Conservation (phyloP, 75 land plant species). For the Picea glauca region DNA sequence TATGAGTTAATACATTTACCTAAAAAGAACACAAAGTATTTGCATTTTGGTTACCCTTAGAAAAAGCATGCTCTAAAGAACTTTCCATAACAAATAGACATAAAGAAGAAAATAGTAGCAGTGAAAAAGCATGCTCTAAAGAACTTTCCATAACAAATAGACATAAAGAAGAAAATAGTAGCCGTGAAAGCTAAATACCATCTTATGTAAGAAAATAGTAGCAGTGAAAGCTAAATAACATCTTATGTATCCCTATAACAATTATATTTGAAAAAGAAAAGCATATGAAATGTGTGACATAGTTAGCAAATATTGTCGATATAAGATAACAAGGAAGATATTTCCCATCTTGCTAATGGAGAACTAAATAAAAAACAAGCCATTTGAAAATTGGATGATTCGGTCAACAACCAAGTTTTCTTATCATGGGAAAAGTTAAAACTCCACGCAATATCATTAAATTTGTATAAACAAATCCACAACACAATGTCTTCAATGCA, state of each 20-base stretch:
- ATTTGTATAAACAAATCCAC: not conserved
- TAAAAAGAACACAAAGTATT: conserved; percentile 10
- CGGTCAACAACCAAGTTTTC: no score
- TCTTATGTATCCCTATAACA: not conserved
- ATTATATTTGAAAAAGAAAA: not conserved
- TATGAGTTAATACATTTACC: conserved; percentile 83
- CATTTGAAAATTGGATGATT: not conserved
- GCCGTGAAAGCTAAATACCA: not conserved
- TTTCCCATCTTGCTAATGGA: not conserved
- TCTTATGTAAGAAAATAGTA: no score
- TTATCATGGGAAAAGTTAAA: not conserved
- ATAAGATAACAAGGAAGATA: not conserved
- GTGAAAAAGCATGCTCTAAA: not conserved
- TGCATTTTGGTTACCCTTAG: no score
- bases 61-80: not conserved
- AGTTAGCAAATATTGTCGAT: not conserved
- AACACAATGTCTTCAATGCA: not conserved
- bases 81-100: not conserved
- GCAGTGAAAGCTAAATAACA: not conserved
- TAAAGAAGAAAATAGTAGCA: not conserved
- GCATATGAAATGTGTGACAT: no score
- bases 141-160: not conserved
- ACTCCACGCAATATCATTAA: not conserved
- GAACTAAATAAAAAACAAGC: not conserved
- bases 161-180: not conserved